These are phyloP conservation scores for Nidularia sp. DNA, from an alignment of 768 basidiomycete genomes.

Conservation along the genomic window DNA sequence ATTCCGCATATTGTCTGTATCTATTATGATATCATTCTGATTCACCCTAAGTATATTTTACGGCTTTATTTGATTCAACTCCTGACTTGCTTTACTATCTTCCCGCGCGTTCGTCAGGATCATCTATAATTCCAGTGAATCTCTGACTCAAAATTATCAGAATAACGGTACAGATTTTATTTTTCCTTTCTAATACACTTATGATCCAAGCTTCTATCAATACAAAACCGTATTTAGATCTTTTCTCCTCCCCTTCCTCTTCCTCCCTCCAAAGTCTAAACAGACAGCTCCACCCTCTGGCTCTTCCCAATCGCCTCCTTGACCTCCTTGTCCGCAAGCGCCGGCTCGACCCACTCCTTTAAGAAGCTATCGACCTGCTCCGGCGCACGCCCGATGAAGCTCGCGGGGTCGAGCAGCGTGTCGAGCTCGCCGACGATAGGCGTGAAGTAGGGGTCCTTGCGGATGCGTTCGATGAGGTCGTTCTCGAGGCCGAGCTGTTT, in stretches of 20 bases:
- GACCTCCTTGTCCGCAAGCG: conserved; percentile 55
- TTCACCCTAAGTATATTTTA: no score
- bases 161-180: no score
- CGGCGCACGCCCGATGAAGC: conserved; percentile 91
- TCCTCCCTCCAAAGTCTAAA: conserved; percentile 23
- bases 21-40: no score
- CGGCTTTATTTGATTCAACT: no score
- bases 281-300: conserved; percentile 62
- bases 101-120: no score
- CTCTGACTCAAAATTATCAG: no score
- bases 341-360: conserved; percentile 84
- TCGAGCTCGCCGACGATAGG: conserved; percentile 82
- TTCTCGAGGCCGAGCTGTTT: conserved; percentile 94
- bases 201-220: no score
- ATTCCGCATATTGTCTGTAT: no score
- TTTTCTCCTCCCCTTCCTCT: not conserved
- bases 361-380: conserved; percentile 92
- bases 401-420: conserved; percentile 73
- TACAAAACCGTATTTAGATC: not conserved
- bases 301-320: conserved; percentile 47
- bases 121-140: no score
- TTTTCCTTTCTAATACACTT: no score
- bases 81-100: no score
- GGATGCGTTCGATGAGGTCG: conserved; percentile 89
- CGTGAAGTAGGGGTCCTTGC: conserved; percentile 80